phyloP scores from a whole-genome alignment of 805 yeast genomes.

The Cephaloascus albidus region DNA sequence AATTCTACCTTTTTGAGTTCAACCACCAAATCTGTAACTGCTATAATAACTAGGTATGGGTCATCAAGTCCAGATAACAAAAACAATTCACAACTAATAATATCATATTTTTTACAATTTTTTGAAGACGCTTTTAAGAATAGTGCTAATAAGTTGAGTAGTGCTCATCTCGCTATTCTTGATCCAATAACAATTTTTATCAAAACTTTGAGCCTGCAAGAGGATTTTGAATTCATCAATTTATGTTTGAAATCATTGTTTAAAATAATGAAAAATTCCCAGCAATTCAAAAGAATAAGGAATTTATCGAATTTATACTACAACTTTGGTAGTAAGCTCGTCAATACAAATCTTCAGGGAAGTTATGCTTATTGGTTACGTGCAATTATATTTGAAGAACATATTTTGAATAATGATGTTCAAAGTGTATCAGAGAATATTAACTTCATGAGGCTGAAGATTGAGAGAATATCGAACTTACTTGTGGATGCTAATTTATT shows the following conservation, averaged over 20 bases:
- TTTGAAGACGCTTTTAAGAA: neutral
- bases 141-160: neutral
- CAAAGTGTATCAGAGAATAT: conserved; percentile 4
- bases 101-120: neutral
- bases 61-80: neutral
- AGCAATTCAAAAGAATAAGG: conserved; percentile 28
- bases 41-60: neutral
- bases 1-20: neutral
- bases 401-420: conserved; percentile 6
- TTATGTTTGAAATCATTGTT: neutral
- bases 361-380: conserved; percentile 10
- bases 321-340: conserved; percentile 22
- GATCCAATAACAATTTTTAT: neutral
- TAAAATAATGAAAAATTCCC: neutral
- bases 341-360: conserved; percentile 5
- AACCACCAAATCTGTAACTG: neutral
- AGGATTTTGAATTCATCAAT: neutral
- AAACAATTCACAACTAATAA: neutral
- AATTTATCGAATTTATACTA: conserved; percentile 37
- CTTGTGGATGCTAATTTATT: conserved; percentile 10
- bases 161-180: neutral
- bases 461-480: conserved; percentile 21
- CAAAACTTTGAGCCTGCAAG: neutral
- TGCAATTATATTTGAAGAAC: conserved; percentile 21
- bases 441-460: conserved; percentile 14